Base-by-base conservation (phyloP, 495 filamentous ascomycete species). In the Talaromyces adpressus region DNA sequence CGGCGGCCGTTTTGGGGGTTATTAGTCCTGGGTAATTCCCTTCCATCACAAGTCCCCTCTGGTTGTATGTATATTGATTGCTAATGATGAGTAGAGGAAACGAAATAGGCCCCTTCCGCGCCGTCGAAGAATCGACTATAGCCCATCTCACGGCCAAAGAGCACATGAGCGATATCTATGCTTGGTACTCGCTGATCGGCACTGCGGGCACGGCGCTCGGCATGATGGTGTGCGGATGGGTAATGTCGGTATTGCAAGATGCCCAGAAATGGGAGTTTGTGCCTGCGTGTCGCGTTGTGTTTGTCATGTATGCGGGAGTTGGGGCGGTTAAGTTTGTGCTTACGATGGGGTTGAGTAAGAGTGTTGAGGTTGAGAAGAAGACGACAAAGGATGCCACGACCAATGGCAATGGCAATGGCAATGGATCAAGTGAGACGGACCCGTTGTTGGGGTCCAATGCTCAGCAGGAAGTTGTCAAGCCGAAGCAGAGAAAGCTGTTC, bases 111-210 rank as follows among this genome's bases (percentile, higher is more conserved):
- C 90, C 90, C 1, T 95, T 94, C 73, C 83, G 89, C 54, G 91
- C 91, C 23, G 84, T 93, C n/a, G 91, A 96, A 70, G 91, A 94
- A 74, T 90, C 87, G 12, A 88, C 88, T 2, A 70, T 93, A 11
- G 88, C 91, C 6, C 90, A 93, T 64, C 80, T 95, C 18, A 89
- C 87, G 0, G 77, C 79, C 0, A 73, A 84, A 22, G 80, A 81
- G 22, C 72, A 75, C 11, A 80, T 91, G 54, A 81, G 86, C 53
- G 90, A 92, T 75, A 84, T 95, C 22, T 89, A 91, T 68, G 87
- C 91, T 7, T 95, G 91, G 91, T 92, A 94, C 68, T 85, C 85
- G 0, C 79, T 93, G 8, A 68, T 88, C 9, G 89, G 88, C 9
- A 82, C 81, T 1, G 75, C 84, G 0, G 88, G 87, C 0, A 84